Conservation (phyloP, 129 eudicot species). For the Arctium lappa region DNA sequence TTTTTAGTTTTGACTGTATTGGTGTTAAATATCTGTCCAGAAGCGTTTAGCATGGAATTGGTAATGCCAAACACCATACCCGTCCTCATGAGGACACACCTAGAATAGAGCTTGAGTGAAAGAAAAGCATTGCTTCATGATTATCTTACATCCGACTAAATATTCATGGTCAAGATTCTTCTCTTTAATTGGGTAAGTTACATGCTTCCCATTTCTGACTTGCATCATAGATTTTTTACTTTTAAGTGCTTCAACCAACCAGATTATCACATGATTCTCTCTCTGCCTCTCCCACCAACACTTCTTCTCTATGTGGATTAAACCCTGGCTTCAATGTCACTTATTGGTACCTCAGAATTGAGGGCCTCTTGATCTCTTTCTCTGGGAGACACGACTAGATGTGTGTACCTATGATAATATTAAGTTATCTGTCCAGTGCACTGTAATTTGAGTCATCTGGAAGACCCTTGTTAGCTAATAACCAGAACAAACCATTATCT, state of each 20-base stretch:
- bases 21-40: conserved; percentile 1
- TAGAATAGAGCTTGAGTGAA: neutral
- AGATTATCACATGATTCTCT: neutral
- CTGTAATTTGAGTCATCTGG: neutral
- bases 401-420: neutral
- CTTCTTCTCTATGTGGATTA: neutral
- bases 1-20: conserved; percentile 6
- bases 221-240: neutral
- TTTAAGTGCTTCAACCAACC: conserved; percentile 6
- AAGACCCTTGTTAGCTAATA: neutral
- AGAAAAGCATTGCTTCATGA: neutral
- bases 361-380: neutral
- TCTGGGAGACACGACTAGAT: neutral
- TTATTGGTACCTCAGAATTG: neutral
- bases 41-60: conserved; percentile 3
- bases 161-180: neutral
- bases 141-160: neutral
- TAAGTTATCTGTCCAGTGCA: neutral
- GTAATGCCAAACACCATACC: neutral
- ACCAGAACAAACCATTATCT: neutral
- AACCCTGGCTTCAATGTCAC: neutral
- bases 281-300: neutral
- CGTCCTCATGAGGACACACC: neutral
- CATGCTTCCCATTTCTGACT: neutral
- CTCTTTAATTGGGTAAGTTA: neutral